Base-by-base conservation (phyloP, 345 rosid genomes). In the Brassica incana region DNA sequence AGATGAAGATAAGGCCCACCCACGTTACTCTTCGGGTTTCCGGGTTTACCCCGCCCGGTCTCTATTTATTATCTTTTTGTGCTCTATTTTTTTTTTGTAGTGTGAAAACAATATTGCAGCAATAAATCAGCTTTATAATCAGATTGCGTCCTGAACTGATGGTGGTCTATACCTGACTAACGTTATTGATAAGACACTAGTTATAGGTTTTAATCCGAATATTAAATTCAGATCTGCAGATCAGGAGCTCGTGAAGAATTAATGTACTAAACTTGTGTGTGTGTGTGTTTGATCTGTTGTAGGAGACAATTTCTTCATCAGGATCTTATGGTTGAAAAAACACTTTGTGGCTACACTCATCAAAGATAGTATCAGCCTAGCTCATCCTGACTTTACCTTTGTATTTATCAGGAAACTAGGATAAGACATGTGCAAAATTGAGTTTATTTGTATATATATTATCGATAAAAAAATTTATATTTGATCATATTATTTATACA, bases 1-100 rank as follows among this genome's bases (percentile, higher is more conserved):
- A 60, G 32, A 78, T 9, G 32, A 60, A 59, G 82, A 79, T 79
- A 79, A 79, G 82, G 78, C 78, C 78, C 82, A 73, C 78, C 78
- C 82, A 67, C 27, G 65, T 68, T 48, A 72, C 81, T 58, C 67
- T 29, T 35, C 5, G 30, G 65, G 35, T 69, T 70, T 64, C 61
- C 67, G 77, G 77, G 64, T 77, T 69, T 70, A 50, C 8, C 23
- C 14, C 25, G 50, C 35, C 60, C 45, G 33, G 52, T 2, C 10
- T 64, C 67, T 18, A 0, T 18, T 18, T 18, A 18, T 18, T 18
- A 18, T 18, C 18, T 18, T 18, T 58, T 58, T 23, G 63, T 58
- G 63, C 29, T 56, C 5, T 56, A n/a, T 11, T 45, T 45, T 45
- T 36, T 38, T 48, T 50, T n/a, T 50, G 54, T 45, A 45, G 12